Conservation (phyloP, 768 basidiomycete species). For the Coprinopsis sp. region DNA sequence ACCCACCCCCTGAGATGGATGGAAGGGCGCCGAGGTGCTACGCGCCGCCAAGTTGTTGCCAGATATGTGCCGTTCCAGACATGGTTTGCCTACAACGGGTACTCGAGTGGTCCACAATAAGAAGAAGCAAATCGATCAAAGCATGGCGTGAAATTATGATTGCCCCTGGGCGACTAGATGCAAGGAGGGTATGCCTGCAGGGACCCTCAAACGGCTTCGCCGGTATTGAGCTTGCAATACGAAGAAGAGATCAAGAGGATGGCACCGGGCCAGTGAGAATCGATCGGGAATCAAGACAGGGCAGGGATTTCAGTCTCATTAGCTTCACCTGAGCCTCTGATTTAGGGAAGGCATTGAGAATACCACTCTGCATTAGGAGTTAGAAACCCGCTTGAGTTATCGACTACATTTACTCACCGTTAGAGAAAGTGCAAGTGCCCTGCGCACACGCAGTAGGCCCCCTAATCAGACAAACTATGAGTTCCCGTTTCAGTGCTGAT, state of each 20-base stretch:
- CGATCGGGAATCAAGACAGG: background rate
- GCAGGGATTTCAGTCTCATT: background rate
- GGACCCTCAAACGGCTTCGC: slow-evolving; percentile 2
- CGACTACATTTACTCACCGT: slow-evolving; percentile 7
- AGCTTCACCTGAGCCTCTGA: background rate
- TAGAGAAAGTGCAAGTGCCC: slow-evolving; percentile 16
- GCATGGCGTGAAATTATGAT: too few relatives aligned
- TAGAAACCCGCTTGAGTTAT: background rate
- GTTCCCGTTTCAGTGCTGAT: background rate
- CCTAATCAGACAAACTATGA: slow-evolving; percentile 3
- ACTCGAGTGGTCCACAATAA: too few relatives aligned
- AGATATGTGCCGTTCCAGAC: too few relatives aligned
- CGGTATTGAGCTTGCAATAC: background rate
- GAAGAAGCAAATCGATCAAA: too few relatives aligned
- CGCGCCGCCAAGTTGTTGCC: too few relatives aligned
- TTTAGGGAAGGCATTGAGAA: slow-evolving; percentile 16
- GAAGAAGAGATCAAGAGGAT: too few relatives aligned
- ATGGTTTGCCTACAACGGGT: too few relatives aligned
- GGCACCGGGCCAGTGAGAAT: background rate
- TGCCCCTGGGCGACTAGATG: too few relatives aligned
- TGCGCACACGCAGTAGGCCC: slow-evolving; percentile 16
- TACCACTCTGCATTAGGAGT: slow-evolving; percentile 14
- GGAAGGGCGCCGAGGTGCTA: too few relatives aligned
- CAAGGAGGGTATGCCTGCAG: slow-evolving; percentile 3
- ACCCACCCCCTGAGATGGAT: too few relatives aligned